A percentile compares a stretch with the other conserved stretches of the same genome.
Conservation (phyloP, 768 basidiomycete species). For the Holtermanniella nyarrowii region DNA sequence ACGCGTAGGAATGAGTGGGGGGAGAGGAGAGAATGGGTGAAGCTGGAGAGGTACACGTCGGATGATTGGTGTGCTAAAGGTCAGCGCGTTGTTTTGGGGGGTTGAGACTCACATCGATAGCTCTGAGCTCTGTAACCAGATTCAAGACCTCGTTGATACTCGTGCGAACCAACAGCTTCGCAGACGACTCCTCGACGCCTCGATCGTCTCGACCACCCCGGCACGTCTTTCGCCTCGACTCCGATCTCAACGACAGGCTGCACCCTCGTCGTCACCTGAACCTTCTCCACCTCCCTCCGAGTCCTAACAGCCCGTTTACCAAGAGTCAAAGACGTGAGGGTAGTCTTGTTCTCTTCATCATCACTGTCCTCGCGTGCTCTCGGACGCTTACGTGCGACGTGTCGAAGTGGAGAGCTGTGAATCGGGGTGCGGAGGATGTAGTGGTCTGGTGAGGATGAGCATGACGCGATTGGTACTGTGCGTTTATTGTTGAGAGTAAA, state of each 20-base stretch:
- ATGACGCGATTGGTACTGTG: background rate
- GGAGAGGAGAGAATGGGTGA: slow-evolving; percentile 11
- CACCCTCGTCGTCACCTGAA: too few relatives aligned
- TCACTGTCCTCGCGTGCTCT: background rate
- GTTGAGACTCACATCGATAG: slow-evolving; percentile 13
- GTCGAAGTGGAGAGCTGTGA: background rate
- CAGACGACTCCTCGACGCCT: background rate
- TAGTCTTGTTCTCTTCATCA: background rate
- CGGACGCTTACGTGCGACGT: background rate
- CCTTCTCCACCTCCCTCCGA: too few relatives aligned
- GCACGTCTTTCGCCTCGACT: background rate
- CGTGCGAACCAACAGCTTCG: background rate
- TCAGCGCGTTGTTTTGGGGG: slow-evolving; percentile 5
- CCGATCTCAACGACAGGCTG: too few relatives aligned
- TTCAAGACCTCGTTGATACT: background rate
- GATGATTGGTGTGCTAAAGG: background rate
- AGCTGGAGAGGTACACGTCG: slow-evolving; percentile 10
- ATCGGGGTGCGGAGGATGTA: background rate
- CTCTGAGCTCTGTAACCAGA: slow-evolving; percentile 7
- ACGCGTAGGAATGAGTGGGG: slow-evolving; percentile 23
- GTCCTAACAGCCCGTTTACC: too few relatives aligned
- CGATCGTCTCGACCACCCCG: background rate
- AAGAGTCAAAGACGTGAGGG: too few relatives aligned
- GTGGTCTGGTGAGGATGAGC: background rate
- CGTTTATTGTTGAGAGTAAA: background rate